Evolutionary conservation across 257 asterid species (phyloP).

Genomic region (Solanum bulbocastanum): DNA sequence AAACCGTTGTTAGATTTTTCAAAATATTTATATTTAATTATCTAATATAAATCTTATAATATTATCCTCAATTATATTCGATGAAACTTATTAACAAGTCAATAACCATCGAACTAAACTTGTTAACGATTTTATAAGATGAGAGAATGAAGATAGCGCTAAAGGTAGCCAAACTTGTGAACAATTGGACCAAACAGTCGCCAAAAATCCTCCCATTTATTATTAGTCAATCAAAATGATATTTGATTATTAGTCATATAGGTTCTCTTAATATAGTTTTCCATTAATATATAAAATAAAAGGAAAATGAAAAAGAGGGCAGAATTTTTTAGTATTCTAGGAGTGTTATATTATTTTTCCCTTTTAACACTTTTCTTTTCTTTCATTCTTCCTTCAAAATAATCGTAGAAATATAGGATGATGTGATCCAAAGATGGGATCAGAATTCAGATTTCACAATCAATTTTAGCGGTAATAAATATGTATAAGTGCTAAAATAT

Average conservation of each 20-base stretch:
- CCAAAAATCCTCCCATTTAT: not conserved
- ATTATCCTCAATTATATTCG: not conserved
- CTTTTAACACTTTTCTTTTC: not conserved
- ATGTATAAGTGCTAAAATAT: too few species aligned
- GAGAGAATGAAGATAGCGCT: not conserved
- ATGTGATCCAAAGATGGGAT: not conserved
- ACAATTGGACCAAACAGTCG: not conserved
- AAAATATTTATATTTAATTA: not conserved
- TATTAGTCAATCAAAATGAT: not conserved
- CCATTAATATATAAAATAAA: not conserved
- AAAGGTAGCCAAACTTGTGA: not conserved
- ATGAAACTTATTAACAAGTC: not conserved
- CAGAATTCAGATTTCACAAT: not conserved
- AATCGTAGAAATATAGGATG: not conserved
- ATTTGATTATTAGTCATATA: not conserved
- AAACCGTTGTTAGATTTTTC: not conserved
- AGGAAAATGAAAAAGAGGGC: not conserved
- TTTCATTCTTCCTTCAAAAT: not conserved
- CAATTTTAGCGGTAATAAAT: too few species aligned
- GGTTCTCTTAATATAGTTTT: not conserved
- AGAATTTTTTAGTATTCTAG: not conserved
- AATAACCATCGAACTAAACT: not conserved
- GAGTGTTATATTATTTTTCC: not conserved
- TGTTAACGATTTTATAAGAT: not conserved
- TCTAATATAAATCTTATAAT: not conserved